phyloP scores from a whole-genome alignment of 805 yeast genomes.

The Soucietia sequanensis region DNA sequence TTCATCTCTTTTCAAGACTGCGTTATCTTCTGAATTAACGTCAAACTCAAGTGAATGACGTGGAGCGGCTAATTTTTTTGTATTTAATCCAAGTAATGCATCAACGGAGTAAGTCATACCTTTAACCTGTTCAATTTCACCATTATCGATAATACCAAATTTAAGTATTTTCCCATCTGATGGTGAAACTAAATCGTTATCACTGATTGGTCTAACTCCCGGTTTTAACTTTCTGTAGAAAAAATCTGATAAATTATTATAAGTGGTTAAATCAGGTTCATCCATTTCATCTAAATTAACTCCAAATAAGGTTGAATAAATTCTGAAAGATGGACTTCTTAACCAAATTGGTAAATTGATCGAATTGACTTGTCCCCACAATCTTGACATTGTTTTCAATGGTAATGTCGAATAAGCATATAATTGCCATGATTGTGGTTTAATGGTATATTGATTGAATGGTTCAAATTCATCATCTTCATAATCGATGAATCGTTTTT shows the following conservation, averaged over 20 bases:
- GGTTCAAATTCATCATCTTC: constrained; percentile 29
- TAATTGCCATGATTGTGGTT: constrained; percentile 83
- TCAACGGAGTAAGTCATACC: constrained; percentile 92
- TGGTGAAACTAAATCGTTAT: constrained; percentile 75
- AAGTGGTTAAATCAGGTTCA: constrained; percentile 73
- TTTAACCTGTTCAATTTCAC: constrained; percentile 94
- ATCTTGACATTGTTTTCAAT: constrained; percentile 81
- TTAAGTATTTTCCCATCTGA: constrained; percentile 90
- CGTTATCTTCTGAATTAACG: constrained; percentile 38
- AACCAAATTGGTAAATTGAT: constrained; percentile 85
- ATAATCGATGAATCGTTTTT: constrained; percentile 28
- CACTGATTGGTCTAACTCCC: constrained; percentile 73
- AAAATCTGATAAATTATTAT: constrained; percentile 82
- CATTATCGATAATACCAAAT: constrained; percentile 75
- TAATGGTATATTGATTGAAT: constrained; percentile 40
- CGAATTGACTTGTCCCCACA: constrained; percentile 92
- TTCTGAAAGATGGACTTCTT: constrained; percentile 74
- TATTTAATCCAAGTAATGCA: constrained; percentile 73
- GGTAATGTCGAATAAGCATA: constrained; percentile 90
- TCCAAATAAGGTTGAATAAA: constrained; percentile 80
- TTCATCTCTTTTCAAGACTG: constrained; percentile 51
- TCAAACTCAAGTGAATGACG: constrained; percentile 48
- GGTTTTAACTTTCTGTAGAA: constrained; percentile 81
- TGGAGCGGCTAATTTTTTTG: constrained; percentile 54
- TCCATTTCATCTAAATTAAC: constrained; percentile 87